Evolutionary conservation across 1,139 yeast genomes (phyloP), one percentile per base, ranked within the genome.

Genomic region (Yamadazyma trypodendri): DNA sequence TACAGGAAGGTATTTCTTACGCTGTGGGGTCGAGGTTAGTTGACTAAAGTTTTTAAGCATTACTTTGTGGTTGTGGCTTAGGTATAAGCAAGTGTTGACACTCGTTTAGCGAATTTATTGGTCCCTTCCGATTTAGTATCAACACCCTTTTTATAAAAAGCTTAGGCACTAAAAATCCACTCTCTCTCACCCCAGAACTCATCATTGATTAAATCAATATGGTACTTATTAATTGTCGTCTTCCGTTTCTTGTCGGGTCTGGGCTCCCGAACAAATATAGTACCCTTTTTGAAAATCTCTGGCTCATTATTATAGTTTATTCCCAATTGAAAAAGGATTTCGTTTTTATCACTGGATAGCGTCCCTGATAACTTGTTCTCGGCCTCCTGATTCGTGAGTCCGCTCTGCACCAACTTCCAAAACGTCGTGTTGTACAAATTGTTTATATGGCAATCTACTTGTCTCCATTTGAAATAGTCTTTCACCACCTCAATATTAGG

Each of bases 361-460:
- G 97, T 87, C 0, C 96, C 90, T 37, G 75, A 72, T 18, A 90
- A 68, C 47, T 63, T 66, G 37, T 79, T 72, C 51, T 92, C 96
- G 0, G 97, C 92, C 29, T 86, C 90, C 42, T 78, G 76, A 0
- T 95, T 81, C 0, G 84, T 74, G 59, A 84, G 43, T n/a, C 95
- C 92, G 43, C 74, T 68, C 22, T 68, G 58, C 0, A 92, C 94
- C 51, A 94, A 68, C 6, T 80, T 72, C 99, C 99, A 92, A 56
- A 92, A 94, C 0, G 89, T 69, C 0, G 99, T 94, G 55, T 92
- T 92, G 67, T 90, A 94, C 44, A 94, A 63, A 56, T 92, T 92
- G 57, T 92, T 92, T 40, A 92, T 92, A 61, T 92, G 98, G 40
- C 98, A 92, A 56, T 92, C 99, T 1, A 84, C 98, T 56, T 88